Evolutionary conservation across 2,329 filamentous ascomycete species (phyloP).

Genomic region (Ceratocystis alfenasii): DNA sequence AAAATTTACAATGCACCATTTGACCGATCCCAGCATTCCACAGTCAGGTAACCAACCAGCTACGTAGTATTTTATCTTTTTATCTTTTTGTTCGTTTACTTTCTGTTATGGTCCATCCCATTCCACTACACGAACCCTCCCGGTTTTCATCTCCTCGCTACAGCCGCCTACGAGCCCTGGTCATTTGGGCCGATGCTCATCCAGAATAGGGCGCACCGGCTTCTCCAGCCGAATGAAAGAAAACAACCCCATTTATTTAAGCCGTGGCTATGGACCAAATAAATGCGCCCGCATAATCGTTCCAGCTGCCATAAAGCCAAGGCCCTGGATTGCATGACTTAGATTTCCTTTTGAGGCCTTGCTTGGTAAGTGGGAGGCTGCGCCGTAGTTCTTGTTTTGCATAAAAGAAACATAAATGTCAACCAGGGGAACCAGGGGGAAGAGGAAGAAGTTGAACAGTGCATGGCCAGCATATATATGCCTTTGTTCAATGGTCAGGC

Average conservation of each 20-base stretch:
- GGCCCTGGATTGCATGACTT: not conserved
- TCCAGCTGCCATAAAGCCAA: not conserved
- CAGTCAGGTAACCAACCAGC: too few species aligned
- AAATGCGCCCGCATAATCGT: not conserved
- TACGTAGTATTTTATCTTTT: too few species aligned
- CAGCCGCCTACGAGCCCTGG: too few species aligned
- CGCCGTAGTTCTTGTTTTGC: not conserved
- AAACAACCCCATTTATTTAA: not conserved
- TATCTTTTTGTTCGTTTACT: too few species aligned
- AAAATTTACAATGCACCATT: too few species aligned
- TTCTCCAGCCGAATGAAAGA: not conserved
- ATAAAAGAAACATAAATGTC: constrained; percentile 4
- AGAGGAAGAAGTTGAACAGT: not conserved
- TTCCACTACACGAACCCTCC: too few species aligned
- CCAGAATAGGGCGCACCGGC: not conserved
- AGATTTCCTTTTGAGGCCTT: not conserved
- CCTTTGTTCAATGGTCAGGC: not conserved
- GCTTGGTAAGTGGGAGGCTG: not conserved
- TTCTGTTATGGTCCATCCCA: too few species aligned
- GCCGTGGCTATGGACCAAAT: not conserved
- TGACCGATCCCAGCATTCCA: too few species aligned
- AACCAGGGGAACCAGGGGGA: not conserved
- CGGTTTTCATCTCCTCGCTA: too few species aligned
- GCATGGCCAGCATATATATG: not conserved
- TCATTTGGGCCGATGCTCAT: not conserved